Conservation (phyloP, 441 rosid genomes). For the Capsella rubella region DNA sequence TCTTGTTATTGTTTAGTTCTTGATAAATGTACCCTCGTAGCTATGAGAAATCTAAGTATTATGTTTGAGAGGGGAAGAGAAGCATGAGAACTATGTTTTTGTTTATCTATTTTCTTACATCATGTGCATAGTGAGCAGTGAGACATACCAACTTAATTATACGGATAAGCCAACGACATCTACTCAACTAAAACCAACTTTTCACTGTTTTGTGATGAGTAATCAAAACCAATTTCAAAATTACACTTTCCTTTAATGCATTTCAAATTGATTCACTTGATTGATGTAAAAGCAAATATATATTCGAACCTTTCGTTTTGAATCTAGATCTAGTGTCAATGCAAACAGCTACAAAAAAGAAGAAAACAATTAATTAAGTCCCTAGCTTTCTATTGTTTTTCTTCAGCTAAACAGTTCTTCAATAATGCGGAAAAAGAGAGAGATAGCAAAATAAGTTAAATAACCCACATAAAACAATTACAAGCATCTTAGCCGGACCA, state of each 20-base stretch:
- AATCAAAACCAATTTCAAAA: not conserved
- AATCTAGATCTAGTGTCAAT: conserved; percentile 37
- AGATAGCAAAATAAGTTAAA: not conserved
- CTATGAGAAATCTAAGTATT: too few relatives aligned
- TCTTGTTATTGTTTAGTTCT: too few relatives aligned
- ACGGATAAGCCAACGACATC: not conserved
- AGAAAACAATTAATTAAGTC: not conserved
- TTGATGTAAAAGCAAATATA: conserved; percentile 24
- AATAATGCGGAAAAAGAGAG: not conserved
- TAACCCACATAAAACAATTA: conserved; percentile 4
- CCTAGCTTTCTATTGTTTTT: conserved; percentile 3
- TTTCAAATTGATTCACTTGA: conserved; percentile 22
- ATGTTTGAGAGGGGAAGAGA: too few relatives aligned
- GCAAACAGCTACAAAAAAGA: not conserved
- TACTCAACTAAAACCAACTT: conserved; percentile 19
- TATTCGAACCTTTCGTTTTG: conserved; percentile 12
- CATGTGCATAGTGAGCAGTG: too few relatives aligned
- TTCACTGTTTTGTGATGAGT: conserved; percentile 31
- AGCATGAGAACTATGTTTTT: too few relatives aligned
- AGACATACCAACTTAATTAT: too few relatives aligned
- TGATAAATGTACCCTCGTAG: too few relatives aligned
- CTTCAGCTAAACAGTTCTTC: not conserved
- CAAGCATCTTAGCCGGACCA: conserved; percentile 28
- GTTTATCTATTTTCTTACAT: too few relatives aligned
- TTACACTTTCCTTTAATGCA: conserved; percentile 4